phyloP scores from a whole-genome alignment of 169 alveolate species.

The Eimeria maxima region DNA sequence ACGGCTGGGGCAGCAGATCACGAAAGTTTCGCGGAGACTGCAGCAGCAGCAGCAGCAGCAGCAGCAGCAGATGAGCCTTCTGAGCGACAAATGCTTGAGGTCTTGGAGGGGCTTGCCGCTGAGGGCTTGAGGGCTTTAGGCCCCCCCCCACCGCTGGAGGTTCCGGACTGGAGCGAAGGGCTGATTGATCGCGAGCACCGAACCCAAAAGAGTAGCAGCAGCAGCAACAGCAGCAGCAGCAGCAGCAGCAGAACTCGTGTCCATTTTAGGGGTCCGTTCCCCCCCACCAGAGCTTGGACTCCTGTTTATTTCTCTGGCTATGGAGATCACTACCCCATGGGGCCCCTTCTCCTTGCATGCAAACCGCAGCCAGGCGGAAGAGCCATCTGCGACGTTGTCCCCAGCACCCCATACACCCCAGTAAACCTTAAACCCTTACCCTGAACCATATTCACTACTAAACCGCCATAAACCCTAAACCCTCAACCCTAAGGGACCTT shows the following conservation, averaged over 20 bases:
- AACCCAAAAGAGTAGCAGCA: background rate
- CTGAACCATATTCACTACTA: too few species aligned
- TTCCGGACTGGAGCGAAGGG: background rate
- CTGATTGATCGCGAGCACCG: background rate
- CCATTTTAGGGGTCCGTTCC: too few species aligned
- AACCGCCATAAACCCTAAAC: too few species aligned
- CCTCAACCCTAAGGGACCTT: too few species aligned
- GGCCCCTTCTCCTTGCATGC: too few species aligned
- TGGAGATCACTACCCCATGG: too few species aligned
- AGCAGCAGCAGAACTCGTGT: background rate
- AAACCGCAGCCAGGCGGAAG: too few species aligned
- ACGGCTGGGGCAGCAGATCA: background rate
- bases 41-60: conserved; percentile 40
- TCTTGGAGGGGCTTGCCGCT: background rate
- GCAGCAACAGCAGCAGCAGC: conserved; percentile 38
- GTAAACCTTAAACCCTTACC: too few species aligned
- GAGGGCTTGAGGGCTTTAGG: background rate
- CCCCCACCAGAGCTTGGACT: too few species aligned
- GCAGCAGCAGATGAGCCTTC: background rate
- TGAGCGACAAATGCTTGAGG: background rate
- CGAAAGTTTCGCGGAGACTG: background rate
- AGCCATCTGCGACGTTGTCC: too few species aligned
- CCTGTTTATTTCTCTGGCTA: too few species aligned
- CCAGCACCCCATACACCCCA: too few species aligned
- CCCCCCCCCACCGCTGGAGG: background rate